Conservation (phyloP, 768 basidiomycete genomes). For the Tulasnella sp. region DNA sequence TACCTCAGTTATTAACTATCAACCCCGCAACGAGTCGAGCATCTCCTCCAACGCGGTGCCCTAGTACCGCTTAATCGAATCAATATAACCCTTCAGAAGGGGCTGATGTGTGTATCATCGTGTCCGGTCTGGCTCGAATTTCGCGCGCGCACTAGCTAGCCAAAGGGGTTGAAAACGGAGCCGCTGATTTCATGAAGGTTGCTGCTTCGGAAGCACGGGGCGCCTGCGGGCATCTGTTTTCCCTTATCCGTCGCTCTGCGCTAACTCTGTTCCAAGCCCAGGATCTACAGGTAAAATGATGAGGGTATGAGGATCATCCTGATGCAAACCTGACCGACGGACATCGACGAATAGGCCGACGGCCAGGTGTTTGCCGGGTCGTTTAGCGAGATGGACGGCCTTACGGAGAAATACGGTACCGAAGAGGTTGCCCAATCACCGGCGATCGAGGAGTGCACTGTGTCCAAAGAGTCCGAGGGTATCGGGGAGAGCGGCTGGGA, state of each 20-base stretch:
- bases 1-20: too few species aligned
- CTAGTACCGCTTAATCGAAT: neutral
- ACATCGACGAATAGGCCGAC: constrained; percentile 47
- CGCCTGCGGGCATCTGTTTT: constrained; percentile 57
- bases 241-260: constrained; percentile 32
- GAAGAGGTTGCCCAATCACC: constrained; percentile 55
- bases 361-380: constrained; percentile 61
- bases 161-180: constrained; percentile 41
- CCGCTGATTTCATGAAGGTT: constrained; percentile 43
- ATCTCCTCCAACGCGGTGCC: neutral
- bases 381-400: constrained; percentile 46
- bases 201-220: constrained; percentile 79
- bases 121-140: constrained; percentile 76
- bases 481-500: constrained; percentile 45
- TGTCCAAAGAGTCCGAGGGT: constrained; percentile 47
- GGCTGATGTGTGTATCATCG: constrained; percentile 73
- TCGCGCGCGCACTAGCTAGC: constrained; percentile 70
- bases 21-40: neutral
- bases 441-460: constrained; percentile 56
- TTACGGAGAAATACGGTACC: constrained; percentile 42
- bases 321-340: neutral
- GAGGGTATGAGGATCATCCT: neutral
- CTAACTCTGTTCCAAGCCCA: constrained; percentile 47
- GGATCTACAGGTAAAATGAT: constrained; percentile 64
- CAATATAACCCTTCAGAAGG: constrained; percentile 60